Base-by-base conservation (phyloP, 2,329 filamentous ascomycete species). In the Aspergillus melleus region DNA sequence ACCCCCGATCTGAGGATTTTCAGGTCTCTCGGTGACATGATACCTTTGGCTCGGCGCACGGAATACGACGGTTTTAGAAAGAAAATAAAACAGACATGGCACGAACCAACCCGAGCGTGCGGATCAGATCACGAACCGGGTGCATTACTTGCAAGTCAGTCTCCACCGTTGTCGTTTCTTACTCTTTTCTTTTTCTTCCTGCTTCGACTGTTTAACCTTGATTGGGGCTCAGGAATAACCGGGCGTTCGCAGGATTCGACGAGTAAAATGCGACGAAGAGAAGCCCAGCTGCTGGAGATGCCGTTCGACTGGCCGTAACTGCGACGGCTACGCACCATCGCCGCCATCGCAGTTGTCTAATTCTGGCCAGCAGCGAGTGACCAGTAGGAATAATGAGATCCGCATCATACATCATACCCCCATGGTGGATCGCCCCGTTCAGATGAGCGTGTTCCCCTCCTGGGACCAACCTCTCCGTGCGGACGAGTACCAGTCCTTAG, bases 211-310 rank as follows among this genome's bases (percentile, higher is more conserved):
- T n/a, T 30, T 4, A 3, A 16, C 0, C 8, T 29, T 29, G 49
- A 19, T 12, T 30, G 16, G 24, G 24, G 24, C n/a, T 24, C n/a
- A 44, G 22, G 19, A 51, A 46, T 6, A n/a, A 32, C 60, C 47
- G 64, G 26, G 12, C 11, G 44, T 36, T 6, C 11, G 19, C 54
- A 84, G 82, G 71, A 78, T 83, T 30, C 80, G 83, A 51, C 81
- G 83, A 57, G 80, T 86, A 58, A 86, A 86, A 69, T 86, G 84
- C 68, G 83, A 85, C 62, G 84, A 86, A 71, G 73, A 71, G 19
- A 84, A 82, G 58, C 84, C 84, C 1, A 74, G 70, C 44, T 87
- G 84, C 64, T 70, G 79, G 39, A 80, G 82, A 58, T 86, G 84
- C 66, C 79, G 77, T 36, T 82, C 80, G 58, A 85, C 84, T 3